These are phyloP conservation scores for Physcomitrellopsis africana DNA, from an alignment of 225 moss, liverwort and hornwort genomes.

Conservation along the genomic window DNA sequence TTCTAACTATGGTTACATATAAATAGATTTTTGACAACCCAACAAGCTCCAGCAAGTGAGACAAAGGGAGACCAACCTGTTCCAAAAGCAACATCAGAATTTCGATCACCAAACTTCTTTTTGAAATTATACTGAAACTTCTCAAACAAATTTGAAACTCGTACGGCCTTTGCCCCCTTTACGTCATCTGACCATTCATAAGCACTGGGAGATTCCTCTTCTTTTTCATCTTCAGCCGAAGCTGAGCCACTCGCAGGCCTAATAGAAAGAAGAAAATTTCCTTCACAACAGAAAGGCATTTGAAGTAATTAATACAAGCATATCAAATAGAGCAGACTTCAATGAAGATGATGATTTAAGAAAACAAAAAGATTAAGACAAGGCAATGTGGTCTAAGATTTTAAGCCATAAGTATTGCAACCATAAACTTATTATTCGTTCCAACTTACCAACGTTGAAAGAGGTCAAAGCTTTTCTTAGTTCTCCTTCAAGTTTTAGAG, in stretches of 20 bases:
- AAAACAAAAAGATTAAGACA: constrained; percentile 6
- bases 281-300: constrained; percentile 40
- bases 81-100: constrained; percentile 64
- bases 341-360: background rate
- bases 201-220: constrained; percentile 29
- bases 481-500: constrained; percentile 76
- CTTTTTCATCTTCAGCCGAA: constrained; percentile 36
- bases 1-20: constrained; percentile 1
- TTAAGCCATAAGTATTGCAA: constrained; percentile 10
- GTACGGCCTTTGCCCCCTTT: constrained; percentile 86
- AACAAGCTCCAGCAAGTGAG: constrained; percentile 18
- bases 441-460: constrained; percentile 84
- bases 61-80: constrained; percentile 39
- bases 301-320: constrained; percentile 25
- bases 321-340: background rate
- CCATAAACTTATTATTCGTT: background rate
- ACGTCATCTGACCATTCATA: constrained; percentile 96
- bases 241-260: constrained; percentile 58
- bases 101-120: constrained; percentile 56
- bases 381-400: background rate
- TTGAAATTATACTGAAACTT: constrained; percentile 82
- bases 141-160: constrained; percentile 79
- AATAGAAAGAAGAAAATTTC: constrained; percentile 83
- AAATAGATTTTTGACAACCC: constrained; percentile 2
- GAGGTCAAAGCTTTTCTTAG: constrained; percentile 77